phyloP scores from a whole-genome alignment of 2,329 filamentous ascomycete species.

The Paecilomyces formosus region DNA sequence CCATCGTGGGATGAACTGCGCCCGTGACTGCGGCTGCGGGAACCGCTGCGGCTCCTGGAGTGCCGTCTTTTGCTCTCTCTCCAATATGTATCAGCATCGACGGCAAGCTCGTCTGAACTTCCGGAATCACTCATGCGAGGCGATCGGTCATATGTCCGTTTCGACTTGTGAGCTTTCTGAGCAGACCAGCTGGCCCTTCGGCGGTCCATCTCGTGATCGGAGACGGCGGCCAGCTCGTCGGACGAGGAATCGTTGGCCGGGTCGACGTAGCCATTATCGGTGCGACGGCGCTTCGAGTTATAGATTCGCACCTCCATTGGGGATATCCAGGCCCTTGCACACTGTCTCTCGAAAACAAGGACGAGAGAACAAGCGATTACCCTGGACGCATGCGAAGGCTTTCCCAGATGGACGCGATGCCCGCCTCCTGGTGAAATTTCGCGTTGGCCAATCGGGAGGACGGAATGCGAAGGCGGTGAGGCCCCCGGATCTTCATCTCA shows the following conservation, averaged over 20 bases:
- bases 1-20: background rate
- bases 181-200: slow-evolving; percentile 28
- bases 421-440: slow-evolving; percentile 1
- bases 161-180: slow-evolving; percentile 22
- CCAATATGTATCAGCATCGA: slow-evolving; percentile 31
- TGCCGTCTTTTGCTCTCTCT: slow-evolving; percentile 7
- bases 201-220: slow-evolving; percentile 26
- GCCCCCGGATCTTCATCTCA: background rate
- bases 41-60: slow-evolving; percentile 16
- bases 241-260: slow-evolving; percentile 29
- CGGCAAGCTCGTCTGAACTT: slow-evolving; percentile 40
- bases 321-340: slow-evolving; percentile 1
- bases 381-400: background rate
- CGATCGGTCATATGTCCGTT: slow-evolving; percentile 17
- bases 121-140: slow-evolving; percentile 26
- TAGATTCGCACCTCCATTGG: slow-evolving; percentile 19
- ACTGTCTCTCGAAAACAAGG: background rate
- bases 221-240: slow-evolving; percentile 31
- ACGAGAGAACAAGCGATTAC: background rate
- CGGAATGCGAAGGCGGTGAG: slow-evolving; percentile 16
- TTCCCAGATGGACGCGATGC: slow-evolving; percentile 6
- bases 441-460: slow-evolving; percentile 8
- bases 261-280: slow-evolving; percentile 17
- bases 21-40: slow-evolving; percentile 15
- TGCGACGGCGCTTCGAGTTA: slow-evolving; percentile 22